phyloP scores from a whole-genome alignment of 2,329 filamentous ascomycete species.

The Lizonia empirigonia region DNA sequence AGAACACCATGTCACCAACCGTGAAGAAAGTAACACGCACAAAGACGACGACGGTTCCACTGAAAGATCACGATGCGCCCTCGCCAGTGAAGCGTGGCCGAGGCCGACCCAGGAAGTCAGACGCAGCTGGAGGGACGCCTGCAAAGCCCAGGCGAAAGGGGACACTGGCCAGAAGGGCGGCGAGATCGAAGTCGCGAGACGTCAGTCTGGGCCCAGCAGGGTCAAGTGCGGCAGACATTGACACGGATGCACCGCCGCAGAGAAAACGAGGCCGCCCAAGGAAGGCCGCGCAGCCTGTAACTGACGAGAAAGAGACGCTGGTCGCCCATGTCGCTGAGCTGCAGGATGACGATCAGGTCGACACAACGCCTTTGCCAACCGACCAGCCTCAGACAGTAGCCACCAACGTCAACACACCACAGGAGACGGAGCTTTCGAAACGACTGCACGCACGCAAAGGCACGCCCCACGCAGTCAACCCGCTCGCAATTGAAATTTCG shows the following conservation, averaged over 20 bases:
- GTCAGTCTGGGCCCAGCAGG: conserved; percentile 25
- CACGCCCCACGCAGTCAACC: conserved; percentile 36
- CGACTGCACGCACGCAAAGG: conserved; percentile 32
- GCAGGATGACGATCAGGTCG: not conserved
- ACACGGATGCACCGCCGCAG: conserved; percentile 37
- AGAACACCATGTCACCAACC: conserved; percentile 40
- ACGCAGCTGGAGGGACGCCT: conserved; percentile 25
- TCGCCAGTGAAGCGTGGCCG: conserved; percentile 46
- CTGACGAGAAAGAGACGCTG: conserved; percentile 25
- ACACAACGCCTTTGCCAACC: conserved; percentile 14
- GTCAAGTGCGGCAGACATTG: conserved; percentile 30
- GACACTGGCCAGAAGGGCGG: conserved; percentile 41
- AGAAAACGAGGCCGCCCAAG: conserved; percentile 41
- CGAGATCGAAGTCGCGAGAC: conserved; percentile 32
- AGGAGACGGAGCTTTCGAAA: conserved; percentile 13
- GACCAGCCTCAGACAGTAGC: conserved; percentile 8
- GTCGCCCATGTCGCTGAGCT: conserved; percentile 7
- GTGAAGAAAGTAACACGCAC: conserved; percentile 36
- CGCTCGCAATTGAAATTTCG: conserved; percentile 17
- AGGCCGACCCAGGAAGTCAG: conserved; percentile 47
- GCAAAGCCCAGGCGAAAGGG: conserved; percentile 38
- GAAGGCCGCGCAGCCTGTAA: conserved; percentile 35
- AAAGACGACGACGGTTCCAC: conserved; percentile 49
- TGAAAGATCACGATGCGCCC: conserved; percentile 48
- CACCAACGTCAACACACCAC: conserved; percentile 10